Evolutionary conservation across 306 rosid genomes (phyloP), one percentile per base, ranked within the genome.

Genomic region (Notholithocarpus densiflorus): DNA sequence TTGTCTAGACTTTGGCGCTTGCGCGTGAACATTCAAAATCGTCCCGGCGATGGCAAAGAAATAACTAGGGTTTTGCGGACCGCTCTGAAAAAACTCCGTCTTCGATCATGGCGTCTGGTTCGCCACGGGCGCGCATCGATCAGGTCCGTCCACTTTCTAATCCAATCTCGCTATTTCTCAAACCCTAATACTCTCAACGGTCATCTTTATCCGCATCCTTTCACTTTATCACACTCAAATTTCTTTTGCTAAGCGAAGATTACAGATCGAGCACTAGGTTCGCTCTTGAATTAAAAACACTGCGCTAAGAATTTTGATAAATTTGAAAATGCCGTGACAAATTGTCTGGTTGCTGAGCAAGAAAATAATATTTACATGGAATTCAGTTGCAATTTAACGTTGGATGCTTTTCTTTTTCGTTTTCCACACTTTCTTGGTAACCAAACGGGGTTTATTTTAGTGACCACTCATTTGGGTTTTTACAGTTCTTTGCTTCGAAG

Each of bases 401-500:
- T 19, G 72, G n/a, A 4, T 66, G 48, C 51, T 66, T 66, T 66
- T 34, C 72, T 11, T 66, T 32, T 66, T 66, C 72, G 17, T 19
- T 31, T 66, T 66, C 71, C 71, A 34, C 72, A 66, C 11, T 26
- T 62, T 15, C 10, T 15, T 19, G 37, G 45, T 64, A 19, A 0
- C 72, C 72, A 29, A 66, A 10, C 24, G 23, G 45, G 40, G 21
- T 14, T 31, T 9, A 23, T 62, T 26, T 61, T 10, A 12, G 11
- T 13, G 5, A 61, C 19, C 68, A 37, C 10, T 37, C 43, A 6
- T 37, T 37, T 37, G 9, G 43, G 5, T 32, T 34, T 51, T 21
- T 69, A 26, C 92, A 95, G 98, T 95, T 92, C 83, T 95, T 83
- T 74, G 77, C 85, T 85, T 85, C 98, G 5, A 95, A 91, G 97